phyloP scores from a whole-genome alignment of 768 basidiomycete genomes.

The Pisolithus microcarpus region DNA sequence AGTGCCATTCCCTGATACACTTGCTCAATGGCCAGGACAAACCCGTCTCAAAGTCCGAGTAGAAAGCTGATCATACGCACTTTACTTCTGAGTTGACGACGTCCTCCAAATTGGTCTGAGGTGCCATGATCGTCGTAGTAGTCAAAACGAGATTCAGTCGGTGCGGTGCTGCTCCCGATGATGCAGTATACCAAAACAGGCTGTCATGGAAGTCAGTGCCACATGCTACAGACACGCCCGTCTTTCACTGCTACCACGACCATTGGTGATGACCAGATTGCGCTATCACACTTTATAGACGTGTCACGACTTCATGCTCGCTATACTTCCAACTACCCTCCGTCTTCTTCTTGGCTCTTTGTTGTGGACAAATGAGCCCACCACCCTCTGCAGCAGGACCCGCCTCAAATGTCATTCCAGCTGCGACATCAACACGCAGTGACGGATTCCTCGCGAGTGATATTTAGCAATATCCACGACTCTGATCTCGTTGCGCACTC shows the following conservation, averaged over 20 bases:
- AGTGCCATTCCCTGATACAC: constrained; percentile 64
- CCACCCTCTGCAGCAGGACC: constrained; percentile 24
- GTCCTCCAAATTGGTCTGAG: no score
- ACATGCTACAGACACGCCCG: no score
- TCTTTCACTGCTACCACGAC: no score
- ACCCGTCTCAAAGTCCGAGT: no score
- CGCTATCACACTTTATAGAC: background rate
- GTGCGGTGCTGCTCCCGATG: no score
- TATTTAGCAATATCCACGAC: constrained; percentile 49
- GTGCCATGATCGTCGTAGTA: no score
- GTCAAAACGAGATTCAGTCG: no score
- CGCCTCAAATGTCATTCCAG: constrained; percentile 43
- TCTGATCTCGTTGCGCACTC: constrained; percentile 24
- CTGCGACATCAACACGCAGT: constrained; percentile 61
- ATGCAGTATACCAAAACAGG: no score
- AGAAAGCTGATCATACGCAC: no score
- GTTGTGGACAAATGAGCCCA: constrained; percentile 27
- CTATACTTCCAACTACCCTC: constrained; percentile 34
- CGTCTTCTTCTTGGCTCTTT: constrained; percentile 36
- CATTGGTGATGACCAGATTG: background rate
- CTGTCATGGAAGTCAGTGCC: no score
- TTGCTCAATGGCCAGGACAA: no score
- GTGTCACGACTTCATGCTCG: constrained; percentile 11
- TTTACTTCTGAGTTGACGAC: no score
- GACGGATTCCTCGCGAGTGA: constrained; percentile 43